A percentile compares a stretch with the other conserved stretches of the same genome.
Evolutionary conservation across 352 stramenopile genomes (phyloP).

Genomic region (Phytophthora tubulina): DNA sequence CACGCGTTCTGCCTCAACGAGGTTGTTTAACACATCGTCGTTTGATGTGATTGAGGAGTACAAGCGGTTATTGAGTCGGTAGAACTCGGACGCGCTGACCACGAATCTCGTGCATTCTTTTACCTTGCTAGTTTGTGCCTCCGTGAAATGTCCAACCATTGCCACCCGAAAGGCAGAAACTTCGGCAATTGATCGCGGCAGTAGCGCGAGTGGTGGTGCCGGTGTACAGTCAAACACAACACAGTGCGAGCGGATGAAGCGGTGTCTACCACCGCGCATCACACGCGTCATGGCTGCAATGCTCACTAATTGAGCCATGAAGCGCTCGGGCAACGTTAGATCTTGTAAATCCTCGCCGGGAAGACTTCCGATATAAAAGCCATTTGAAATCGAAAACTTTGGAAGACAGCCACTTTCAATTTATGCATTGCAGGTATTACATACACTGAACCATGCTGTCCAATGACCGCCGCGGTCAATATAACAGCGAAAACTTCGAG

Average conservation of each 20-base stretch:
- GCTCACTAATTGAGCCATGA: conserved; percentile 4
- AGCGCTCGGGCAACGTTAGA: background rate
- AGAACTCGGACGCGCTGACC: background rate
- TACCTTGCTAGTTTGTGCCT: background rate
- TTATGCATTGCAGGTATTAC: background rate
- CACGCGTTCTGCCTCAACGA: background rate
- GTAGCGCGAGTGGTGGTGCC: background rate
- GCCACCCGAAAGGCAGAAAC: background rate
- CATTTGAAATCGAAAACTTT: conserved; percentile 6
- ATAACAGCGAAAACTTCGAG: background rate
- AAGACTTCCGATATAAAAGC: background rate
- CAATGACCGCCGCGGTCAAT: background rate
- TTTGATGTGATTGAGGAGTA: background rate
- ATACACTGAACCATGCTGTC: background rate
- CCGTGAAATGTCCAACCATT: conserved; percentile 12
- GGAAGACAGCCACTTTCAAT: background rate
- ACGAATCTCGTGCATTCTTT: conserved; percentile 4
- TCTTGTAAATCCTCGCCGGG: background rate
- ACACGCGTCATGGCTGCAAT: conserved; percentile 8
- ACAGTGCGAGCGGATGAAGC: background rate
- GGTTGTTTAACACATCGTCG: background rate
- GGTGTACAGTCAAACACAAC: conserved; percentile 2
- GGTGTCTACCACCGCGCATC: background rate
- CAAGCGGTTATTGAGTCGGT: background rate
- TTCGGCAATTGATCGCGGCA: background rate